phyloP scores from a whole-genome alignment of 2,329 filamentous ascomycete species.

The Trichophyton verrucosum region DNA sequence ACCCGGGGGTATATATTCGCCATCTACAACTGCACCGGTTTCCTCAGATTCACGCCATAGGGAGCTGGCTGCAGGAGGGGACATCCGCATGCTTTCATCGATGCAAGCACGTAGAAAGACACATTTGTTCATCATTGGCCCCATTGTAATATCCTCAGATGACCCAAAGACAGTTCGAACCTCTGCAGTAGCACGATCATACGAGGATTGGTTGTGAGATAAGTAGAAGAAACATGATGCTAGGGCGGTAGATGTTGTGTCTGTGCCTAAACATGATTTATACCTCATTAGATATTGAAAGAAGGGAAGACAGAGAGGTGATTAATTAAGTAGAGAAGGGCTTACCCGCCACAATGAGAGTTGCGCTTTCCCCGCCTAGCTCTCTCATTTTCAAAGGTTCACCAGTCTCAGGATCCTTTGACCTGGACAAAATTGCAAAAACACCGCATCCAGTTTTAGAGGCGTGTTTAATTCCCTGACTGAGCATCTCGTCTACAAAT shows the following conservation, averaged over 20 bases:
- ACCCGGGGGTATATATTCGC: constrained; percentile 21
- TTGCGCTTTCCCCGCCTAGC: constrained; percentile 36
- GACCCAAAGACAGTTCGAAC: constrained; percentile 21
- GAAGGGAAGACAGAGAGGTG: neutral
- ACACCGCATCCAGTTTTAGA: constrained; percentile 24
- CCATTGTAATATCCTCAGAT: constrained; percentile 15
- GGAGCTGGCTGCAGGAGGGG: constrained; percentile 17
- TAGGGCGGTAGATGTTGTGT: constrained; percentile 30
- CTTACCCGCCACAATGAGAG: constrained; percentile 18
- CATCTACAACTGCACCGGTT: constrained; percentile 21
- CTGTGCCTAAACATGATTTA: constrained; percentile 9
- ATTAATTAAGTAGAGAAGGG: neutral
- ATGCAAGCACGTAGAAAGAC: constrained; percentile 33
- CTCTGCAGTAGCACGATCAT: constrained; percentile 20
- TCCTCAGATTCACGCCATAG: constrained; percentile 20
- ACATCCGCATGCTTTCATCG: constrained; percentile 24
- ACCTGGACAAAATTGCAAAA: constrained; percentile 35
- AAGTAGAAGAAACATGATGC: constrained; percentile 31
- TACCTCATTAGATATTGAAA: constrained; percentile 15
- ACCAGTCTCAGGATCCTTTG: constrained; percentile 35
- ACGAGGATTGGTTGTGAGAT: constrained; percentile 19
- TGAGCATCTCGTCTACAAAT: constrained; percentile 11
- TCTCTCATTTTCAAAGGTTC: constrained; percentile 33
- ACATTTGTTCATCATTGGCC: constrained; percentile 22
- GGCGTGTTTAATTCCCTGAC: constrained; percentile 15